Conservation (phyloP, 495 filamentous ascomycete genomes). For the Aspergillus ellipticus region DNA sequence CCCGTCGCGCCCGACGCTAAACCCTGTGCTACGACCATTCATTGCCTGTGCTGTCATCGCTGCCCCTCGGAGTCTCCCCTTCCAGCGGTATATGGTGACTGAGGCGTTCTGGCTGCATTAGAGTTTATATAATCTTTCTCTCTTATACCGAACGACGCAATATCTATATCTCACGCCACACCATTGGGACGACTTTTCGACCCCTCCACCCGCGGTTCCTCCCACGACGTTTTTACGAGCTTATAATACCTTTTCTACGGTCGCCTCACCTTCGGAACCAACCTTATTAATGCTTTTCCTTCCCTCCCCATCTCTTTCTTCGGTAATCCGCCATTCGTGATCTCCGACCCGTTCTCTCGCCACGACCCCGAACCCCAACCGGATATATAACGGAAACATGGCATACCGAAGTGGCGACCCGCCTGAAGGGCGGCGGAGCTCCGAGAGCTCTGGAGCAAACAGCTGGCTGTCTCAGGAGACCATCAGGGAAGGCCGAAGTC, state of each 20-base stretch:
- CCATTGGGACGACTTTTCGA: not conserved
- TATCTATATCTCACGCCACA: not conserved
- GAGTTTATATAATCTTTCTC: not conserved
- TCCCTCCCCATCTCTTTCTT: not conserved
- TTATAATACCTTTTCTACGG: not conserved
- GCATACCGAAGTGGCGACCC: conserved; percentile 31
- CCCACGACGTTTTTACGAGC: not conserved
- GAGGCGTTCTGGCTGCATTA: not conserved
- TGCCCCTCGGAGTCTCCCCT: not conserved
- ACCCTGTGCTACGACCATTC: conserved; percentile 14
- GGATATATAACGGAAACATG: conserved; percentile 25
- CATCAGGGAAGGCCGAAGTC: conserved; percentile 31
- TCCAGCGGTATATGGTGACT: not conserved
- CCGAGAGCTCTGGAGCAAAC: conserved; percentile 39
- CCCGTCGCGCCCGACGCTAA: conserved; percentile 26
- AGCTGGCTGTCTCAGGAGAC: conserved; percentile 47
- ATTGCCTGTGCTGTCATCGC: conserved; percentile 6
- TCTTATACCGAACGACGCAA: not conserved
- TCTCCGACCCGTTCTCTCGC: not conserved
- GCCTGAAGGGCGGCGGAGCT: conserved; percentile 39
- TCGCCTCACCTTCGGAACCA: not conserved
- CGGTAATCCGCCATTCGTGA: not conserved
- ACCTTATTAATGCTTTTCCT: conserved; percentile 3
- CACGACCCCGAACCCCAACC: not conserved
- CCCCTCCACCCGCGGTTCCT: not conserved